phyloP scores from a whole-genome alignment of 2,329 filamentous ascomycete species.

The Calonectria pseudoturangicola region DNA sequence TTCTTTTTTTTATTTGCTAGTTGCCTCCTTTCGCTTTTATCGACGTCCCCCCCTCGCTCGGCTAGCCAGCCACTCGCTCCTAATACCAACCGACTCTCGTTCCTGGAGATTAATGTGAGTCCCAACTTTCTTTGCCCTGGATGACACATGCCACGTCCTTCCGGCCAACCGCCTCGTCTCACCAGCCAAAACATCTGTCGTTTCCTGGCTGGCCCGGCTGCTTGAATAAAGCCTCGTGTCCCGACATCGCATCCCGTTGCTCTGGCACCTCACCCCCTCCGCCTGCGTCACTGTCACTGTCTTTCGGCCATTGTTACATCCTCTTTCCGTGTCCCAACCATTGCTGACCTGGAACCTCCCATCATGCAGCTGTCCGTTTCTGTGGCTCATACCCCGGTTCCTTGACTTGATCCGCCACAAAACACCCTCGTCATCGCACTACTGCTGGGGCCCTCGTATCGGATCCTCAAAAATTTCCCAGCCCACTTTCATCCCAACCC shows the following conservation, averaged over 20 bases:
- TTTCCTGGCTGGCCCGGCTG: conserved; percentile 25
- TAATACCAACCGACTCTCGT: conserved; percentile 53
- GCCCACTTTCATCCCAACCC: conserved; percentile 38
- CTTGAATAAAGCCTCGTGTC: conserved; percentile 50
- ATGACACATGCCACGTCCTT: conserved; percentile 55
- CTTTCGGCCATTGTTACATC: conserved; percentile 40
- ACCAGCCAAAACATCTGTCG: conserved; percentile 40
- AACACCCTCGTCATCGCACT: conserved; percentile 49
- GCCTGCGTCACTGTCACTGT: conserved; percentile 41
- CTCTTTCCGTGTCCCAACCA: conserved; percentile 37
- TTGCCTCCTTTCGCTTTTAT: conserved; percentile 47
- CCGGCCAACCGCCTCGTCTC: conserved; percentile 55
- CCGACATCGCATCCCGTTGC: conserved; percentile 35
- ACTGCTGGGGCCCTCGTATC: conserved; percentile 43
- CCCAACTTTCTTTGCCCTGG: conserved; percentile 53
- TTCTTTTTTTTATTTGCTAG: conserved; percentile 36
- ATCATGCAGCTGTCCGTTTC: conserved; percentile 56
- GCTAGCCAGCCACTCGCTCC: conserved; percentile 52
- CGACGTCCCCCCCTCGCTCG: conserved; percentile 49
- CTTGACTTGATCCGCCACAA: conserved; percentile 51
- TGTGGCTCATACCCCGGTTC: conserved; percentile 48
- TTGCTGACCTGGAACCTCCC: conserved; percentile 49
- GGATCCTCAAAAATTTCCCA: conserved; percentile 45
- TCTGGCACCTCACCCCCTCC: conserved; percentile 32
- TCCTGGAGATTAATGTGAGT: conserved; percentile 62